Base-by-base conservation (phyloP, 2,329 filamentous ascomycete genomes). In the Phaeosphaeria sp. region DNA sequence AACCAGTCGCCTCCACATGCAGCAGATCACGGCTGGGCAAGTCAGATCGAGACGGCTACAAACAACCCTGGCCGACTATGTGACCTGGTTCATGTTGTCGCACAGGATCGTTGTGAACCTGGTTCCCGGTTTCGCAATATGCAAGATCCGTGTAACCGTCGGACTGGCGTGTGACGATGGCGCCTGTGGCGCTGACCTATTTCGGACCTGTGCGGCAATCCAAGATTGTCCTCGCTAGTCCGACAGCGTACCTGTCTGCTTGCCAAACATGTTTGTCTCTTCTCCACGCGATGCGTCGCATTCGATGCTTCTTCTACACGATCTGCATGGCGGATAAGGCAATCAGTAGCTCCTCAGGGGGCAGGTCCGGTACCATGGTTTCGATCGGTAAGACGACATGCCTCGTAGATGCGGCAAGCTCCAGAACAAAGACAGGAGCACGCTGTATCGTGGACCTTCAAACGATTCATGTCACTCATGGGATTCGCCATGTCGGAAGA, bases 91-190 rank as follows among this genome's bases (percentile, higher is more conserved):
- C 66, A 62, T 65, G 58, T 36, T 58, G 73, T 74, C 63, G 65
- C 68, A 74, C 71, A 56, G 65, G 65, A 76, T 74, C 73, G 68
- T 61, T 63, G 56, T 68, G 65, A 65, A 74, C 71, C 72, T 74
- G 72, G 67, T 61, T 59, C 62, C 60, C 68, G 74, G 74, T 74
- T 67, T 64, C 71, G 75, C 72, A 53, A 61, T 13, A 74, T 77
- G 73, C 73, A 67, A 75, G 74, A 77, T 76, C 65, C 55, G 69
- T 75, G 61, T 65, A 53, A 74, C 74, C 55, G 56, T 68, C 61
- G 65, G 66, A 53, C 63, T 55, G 58, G 62, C 55, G 49, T 71
- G 67, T 67, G 57, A 66, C 61, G 49, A 63, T 64, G 70, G 72
- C 68, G 71, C 60, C 57, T 49, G 66, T 72, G 73, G 74, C 74